These are phyloP conservation scores for Trametes pubescens DNA, from an alignment of 1,284 basidiomycete species.

Conservation along the genomic window DNA sequence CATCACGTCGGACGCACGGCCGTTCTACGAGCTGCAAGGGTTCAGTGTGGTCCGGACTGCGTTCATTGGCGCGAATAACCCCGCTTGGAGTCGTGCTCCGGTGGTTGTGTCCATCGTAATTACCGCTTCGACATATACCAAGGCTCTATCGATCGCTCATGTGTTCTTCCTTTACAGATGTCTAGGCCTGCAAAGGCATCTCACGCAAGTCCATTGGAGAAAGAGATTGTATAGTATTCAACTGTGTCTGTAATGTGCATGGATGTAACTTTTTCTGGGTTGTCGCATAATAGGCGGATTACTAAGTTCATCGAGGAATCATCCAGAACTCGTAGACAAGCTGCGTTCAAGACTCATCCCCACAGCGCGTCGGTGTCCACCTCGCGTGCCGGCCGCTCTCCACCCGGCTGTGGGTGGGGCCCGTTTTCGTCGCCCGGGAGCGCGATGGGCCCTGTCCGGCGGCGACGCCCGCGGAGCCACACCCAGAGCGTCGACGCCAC, in stretches of 20 bases:
- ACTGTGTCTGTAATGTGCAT: background rate
- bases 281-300: background rate
- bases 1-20: conserved; percentile 12
- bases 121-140: background rate
- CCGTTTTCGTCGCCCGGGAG: conserved; percentile 49
- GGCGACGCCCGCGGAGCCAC: conserved; percentile 41
- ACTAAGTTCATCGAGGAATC: background rate
- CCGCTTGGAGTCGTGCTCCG: conserved; percentile 21
- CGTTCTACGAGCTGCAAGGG: conserved; percentile 26
- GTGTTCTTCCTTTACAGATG: background rate
- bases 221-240: background rate
- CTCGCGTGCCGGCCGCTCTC: conserved; percentile 37
- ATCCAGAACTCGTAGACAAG: too few relatives aligned
- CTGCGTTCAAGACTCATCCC: conserved; percentile 24
- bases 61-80: conserved; percentile 20
- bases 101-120: conserved; percentile 5
- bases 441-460: conserved; percentile 48
- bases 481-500: conserved; percentile 50
- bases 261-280: background rate
- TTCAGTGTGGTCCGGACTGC: conserved; percentile 15
- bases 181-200: background rate
- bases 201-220: background rate
- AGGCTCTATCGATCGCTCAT: background rate
- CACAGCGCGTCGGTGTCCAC: conserved; percentile 43
- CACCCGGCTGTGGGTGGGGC: conserved; percentile 10